These are phyloP conservation scores for Suillus subaureus DNA, from an alignment of 768 basidiomycete genomes.

Conservation along the genomic window DNA sequence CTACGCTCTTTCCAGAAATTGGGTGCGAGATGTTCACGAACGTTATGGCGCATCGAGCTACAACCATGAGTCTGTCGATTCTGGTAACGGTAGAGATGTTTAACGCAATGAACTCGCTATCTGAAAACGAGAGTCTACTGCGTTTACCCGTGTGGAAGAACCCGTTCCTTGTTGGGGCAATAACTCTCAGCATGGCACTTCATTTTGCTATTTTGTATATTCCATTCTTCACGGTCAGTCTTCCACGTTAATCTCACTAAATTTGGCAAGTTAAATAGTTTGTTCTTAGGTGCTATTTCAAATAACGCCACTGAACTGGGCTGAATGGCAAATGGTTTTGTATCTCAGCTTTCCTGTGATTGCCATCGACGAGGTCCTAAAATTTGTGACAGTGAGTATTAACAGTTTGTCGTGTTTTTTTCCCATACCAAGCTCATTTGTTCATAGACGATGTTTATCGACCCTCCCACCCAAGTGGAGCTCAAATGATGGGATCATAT, in stretches of 20 bases:
- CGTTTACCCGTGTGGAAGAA: constrained; percentile 94
- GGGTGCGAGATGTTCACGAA: constrained; percentile 97
- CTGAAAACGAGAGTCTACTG: constrained; percentile 93
- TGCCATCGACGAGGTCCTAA: constrained; percentile 87
- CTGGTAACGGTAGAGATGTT: constrained; percentile 97
- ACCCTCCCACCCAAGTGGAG: constrained; percentile 58
- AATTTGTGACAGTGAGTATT: constrained; percentile 72
- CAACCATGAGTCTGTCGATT: constrained; percentile 95
- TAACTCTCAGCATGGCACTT: constrained; percentile 87
- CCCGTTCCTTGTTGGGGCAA: constrained; percentile 86
- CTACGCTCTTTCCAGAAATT: constrained; percentile 79
- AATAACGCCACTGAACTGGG: constrained; percentile 92
- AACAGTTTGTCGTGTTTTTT: background rate
- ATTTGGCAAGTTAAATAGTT: background rate
- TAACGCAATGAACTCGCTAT: constrained; percentile 97
- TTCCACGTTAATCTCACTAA: background rate
- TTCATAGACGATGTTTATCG: constrained; percentile 53
- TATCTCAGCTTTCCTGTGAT: constrained; percentile 87
- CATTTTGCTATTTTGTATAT: constrained; percentile 97
- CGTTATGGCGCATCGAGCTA: constrained; percentile 81
- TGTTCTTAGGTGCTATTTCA: constrained; percentile 72
- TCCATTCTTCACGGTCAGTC: constrained; percentile 89
- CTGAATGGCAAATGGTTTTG: constrained; percentile 93
- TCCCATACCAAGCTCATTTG: constrained; percentile 11
- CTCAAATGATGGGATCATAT: constrained; percentile 19